These are phyloP conservation scores for Clavariopsis aquatica DNA, from an alignment of 495 filamentous ascomycete species.

Conservation along the genomic window DNA sequence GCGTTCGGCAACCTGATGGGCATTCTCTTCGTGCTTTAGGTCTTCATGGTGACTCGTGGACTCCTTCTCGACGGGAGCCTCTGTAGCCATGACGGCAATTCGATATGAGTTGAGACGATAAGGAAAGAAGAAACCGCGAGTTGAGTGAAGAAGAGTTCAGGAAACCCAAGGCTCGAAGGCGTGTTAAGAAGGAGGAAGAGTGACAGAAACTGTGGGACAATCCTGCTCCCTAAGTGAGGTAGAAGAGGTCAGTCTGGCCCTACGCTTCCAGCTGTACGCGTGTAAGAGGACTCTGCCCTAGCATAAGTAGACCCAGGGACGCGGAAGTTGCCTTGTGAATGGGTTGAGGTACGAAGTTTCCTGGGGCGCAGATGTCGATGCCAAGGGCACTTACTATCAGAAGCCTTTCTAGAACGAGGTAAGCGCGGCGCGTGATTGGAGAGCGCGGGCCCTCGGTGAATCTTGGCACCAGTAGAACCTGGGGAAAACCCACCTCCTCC, in stretches of 20 bases:
- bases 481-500: background rate
- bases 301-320: background rate
- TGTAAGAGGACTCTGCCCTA: background rate
- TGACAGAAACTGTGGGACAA: no score
- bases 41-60: slow-evolving; percentile 21
- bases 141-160: no score
- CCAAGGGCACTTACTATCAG: background rate
- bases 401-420: background rate
- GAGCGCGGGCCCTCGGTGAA: background rate
- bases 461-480: background rate
- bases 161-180: background rate
- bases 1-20: slow-evolving; percentile 56
- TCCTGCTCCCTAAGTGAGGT: no score
- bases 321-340: background rate
- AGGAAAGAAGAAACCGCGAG: background rate
- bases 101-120: background rate
- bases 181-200: background rate
- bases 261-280: background rate
- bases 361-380: background rate
- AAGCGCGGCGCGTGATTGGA: background rate
- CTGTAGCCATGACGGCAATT: background rate
- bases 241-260: background rate
- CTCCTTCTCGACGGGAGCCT: slow-evolving; percentile 14
- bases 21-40: slow-evolving; percentile 35
- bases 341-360: background rate